Evolutionary conservation across 257 asterid genomes (phyloP).

Genomic region (Nicotiana paniculata): DNA sequence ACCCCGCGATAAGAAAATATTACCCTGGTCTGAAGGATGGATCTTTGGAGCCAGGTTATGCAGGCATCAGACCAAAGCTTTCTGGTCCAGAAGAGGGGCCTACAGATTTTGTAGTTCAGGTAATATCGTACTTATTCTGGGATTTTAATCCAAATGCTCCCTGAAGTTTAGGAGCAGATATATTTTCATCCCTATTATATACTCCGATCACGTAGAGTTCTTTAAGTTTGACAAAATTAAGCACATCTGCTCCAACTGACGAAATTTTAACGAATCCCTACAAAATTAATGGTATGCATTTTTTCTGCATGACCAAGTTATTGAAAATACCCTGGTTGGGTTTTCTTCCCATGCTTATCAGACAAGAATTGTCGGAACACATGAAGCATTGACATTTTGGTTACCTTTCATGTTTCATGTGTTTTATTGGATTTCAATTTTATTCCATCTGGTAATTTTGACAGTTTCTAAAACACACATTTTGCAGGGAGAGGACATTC

Average conservation of each 20-base stretch:
- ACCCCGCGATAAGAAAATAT: constrained; percentile 69
- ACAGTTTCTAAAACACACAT: not conserved
- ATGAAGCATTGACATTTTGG: not conserved
- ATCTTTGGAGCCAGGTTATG: constrained; percentile 72
- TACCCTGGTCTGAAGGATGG: constrained; percentile 59
- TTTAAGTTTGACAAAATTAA: not conserved
- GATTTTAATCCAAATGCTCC: not conserved
- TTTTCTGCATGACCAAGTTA: not conserved
- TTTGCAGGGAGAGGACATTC: constrained; percentile 60
- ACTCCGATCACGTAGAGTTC: not conserved
- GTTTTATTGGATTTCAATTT: not conserved
- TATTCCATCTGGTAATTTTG: not conserved
- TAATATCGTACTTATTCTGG: constrained; percentile 7
- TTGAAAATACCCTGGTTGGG: not conserved
- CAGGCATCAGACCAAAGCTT: constrained; percentile 80
- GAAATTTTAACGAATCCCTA: not conserved
- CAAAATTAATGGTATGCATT: not conserved
- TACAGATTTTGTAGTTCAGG: constrained; percentile 76
- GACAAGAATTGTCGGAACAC: not conserved
- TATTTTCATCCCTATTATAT: not conserved
- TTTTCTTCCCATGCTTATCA: rapidly evolving
- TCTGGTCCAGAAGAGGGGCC: constrained; percentile 50
- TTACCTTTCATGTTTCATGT: not conserved
- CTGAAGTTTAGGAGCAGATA: not conserved
- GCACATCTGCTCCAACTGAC: not conserved